Evolutionary conservation across 345 rosid species (phyloP), one percentile per base, ranked within the genome.

Genomic region (Aquilaria sinensis): DNA sequence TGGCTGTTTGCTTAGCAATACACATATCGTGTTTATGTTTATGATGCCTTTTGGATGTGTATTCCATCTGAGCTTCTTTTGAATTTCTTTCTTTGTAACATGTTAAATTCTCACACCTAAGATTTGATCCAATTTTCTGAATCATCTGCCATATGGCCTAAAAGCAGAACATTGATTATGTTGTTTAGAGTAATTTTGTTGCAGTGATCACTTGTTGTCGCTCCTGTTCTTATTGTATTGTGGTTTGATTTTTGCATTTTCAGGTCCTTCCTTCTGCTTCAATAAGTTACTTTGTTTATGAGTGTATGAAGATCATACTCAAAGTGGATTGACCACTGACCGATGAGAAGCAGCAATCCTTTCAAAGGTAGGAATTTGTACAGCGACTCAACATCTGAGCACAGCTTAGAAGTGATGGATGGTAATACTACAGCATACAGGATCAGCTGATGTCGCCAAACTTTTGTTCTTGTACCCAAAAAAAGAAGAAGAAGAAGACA

Each of bases 191-290:
- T 23, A 23, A 23, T 23, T 23, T 23, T 23, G 23, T 23, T 23
- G 23, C 23, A 23, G 23, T 23, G 23, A 23, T 23, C 23, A 23
- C 23, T 23, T 23, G 23, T 23, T 23, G 23, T 23, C 23, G 23
- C 23, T 23, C 23, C 23, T 23, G 23, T 78, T 49, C 58, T 41
- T 34, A 9, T 23, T 32, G 63, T 46, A 66, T 60, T 57, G 54
- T 60, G 32, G 31, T 29, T 31, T 31, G 12, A 29, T 67, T 62
- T 48, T 64, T 75, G 58, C 58, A 29, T 64, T 51, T 75, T 58
- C 87, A 88, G 97, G 97, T 88, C 56, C 87, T 88, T 63, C 97
- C 94, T 33, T 91, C 97, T 0, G 97, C 94, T 8, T 72, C 96
- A 0, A 83, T 83, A 51, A 88, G 96, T 79, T 91, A 80, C 77